Conservation (phyloP, 352 stramenopile species). For the Globisporangium radiosum region DNA sequence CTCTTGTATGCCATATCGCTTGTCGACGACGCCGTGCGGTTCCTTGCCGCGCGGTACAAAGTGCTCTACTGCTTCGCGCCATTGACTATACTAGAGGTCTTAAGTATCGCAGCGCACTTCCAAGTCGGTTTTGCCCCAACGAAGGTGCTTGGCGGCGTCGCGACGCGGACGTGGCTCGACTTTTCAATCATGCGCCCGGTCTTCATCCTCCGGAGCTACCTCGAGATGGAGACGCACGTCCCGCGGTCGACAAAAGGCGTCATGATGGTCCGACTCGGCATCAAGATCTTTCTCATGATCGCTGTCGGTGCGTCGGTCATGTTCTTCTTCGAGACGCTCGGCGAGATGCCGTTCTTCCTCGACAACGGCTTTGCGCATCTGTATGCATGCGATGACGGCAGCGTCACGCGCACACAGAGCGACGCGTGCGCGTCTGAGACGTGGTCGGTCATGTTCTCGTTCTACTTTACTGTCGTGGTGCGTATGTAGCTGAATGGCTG, state of each 20-base stretch:
- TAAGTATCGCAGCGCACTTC: conserved; percentile 67
- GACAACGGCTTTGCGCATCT: conserved; percentile 79
- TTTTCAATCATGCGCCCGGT: conserved; percentile 81
- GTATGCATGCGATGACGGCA: conserved; percentile 61
- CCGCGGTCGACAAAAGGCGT: conserved; percentile 59
- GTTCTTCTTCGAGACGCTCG: conserved; percentile 86
- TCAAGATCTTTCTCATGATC: conserved; percentile 83
- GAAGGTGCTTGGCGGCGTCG: conserved; percentile 43
- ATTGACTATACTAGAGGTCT: conserved; percentile 65
- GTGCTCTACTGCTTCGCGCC: conserved; percentile 71
- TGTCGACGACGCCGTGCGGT: conserved; percentile 65
- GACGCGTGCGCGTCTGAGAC: conserved; percentile 48
- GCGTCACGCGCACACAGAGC: conserved; percentile 41
- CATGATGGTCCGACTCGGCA: conserved; percentile 76
- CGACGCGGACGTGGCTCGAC: conserved; percentile 73
- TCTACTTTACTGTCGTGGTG: conserved; percentile 87
- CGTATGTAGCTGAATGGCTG: conserved; percentile 5
- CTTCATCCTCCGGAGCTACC: conserved; percentile 77
- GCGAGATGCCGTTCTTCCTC: conserved; percentile 72
- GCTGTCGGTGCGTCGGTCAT: conserved; percentile 73
- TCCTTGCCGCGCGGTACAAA: conserved; percentile 78
- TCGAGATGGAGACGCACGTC: conserved; percentile 80
- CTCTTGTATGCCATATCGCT: conserved; percentile 53
- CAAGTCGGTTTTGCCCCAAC: conserved; percentile 71
- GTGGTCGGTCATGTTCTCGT: conserved; percentile 86